These are phyloP conservation scores for Sherardia arvensis DNA, from an alignment of 257 asterid species.

Conservation along the genomic window DNA sequence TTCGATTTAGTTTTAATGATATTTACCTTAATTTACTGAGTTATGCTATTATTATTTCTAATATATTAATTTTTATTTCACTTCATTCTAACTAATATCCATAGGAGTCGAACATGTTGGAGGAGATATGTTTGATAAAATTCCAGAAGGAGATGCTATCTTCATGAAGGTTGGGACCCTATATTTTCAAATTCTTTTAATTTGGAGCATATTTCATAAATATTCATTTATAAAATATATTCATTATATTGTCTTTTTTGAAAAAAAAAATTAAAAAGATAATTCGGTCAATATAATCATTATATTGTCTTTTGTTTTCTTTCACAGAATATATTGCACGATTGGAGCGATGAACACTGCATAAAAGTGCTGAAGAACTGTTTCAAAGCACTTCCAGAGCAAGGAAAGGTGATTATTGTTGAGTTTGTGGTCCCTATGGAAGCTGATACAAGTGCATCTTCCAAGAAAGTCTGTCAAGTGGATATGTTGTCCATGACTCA, in stretches of 20 bases:
- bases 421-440: constrained; percentile 18
- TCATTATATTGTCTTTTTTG: too few species aligned
- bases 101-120: background rate
- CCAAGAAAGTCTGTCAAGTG: constrained; percentile 7
- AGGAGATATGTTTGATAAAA: background rate
- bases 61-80: too few species aligned
- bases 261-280: too few species aligned
- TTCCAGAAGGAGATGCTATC: background rate
- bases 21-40: too few species aligned
- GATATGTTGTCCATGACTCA: constrained; percentile 30
- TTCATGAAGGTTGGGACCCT: background rate
- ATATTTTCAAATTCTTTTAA: too few species aligned
- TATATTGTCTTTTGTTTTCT: too few species aligned
- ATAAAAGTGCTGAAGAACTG: constrained; percentile 26
- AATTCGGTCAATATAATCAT: too few species aligned
- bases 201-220: background rate
- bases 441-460: constrained; percentile 16
- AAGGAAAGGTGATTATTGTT: constrained; percentile 27
- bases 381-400: constrained; percentile 19
- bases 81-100: too few species aligned
- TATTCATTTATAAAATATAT: too few species aligned
- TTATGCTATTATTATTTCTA: too few species aligned
- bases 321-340: background rate
- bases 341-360: constrained; percentile 23
- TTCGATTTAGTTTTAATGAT: too few species aligned